Conservation (phyloP, 2,329 filamentous ascomycete genomes). For the Colletotrichum sp. region DNA sequence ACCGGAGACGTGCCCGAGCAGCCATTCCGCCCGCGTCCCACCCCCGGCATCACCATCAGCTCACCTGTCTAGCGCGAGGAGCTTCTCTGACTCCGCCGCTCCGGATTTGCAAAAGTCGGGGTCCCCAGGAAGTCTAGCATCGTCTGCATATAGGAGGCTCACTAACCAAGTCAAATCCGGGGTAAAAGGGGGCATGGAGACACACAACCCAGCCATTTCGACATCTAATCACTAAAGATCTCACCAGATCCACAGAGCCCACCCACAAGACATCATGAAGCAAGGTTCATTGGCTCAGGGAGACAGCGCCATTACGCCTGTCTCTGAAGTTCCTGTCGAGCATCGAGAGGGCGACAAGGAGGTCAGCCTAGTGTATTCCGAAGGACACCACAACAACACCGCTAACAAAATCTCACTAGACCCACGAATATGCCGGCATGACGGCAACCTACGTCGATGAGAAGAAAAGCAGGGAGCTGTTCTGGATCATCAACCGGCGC, state of each 20-base stretch:
- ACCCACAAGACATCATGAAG: not conserved
- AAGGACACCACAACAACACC: no score
- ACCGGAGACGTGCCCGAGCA: not conserved
- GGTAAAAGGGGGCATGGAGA: not conserved
- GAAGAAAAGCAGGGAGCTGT: conserved; percentile 52
- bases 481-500: conserved; percentile 53
- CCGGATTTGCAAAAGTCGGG: not conserved
- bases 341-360: not conserved
- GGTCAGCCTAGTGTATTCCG: not conserved
- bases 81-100: not conserved
- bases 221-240: not conserved
- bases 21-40: not conserved
- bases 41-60: not conserved
- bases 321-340: not conserved
- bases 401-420: not conserved
- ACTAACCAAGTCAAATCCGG: not conserved
- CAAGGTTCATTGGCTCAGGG: not conserved
- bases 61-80: not conserved
- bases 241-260: not conserved
- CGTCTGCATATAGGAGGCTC: not conserved
- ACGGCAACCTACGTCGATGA: conserved; percentile 48
- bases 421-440: not conserved
- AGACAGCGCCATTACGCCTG: not conserved
- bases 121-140: not conserved
- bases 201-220: not conserved